Base-by-base conservation (phyloP, 768 basidiomycete genomes). In the Gloeopeniophorella convolvens region DNA sequence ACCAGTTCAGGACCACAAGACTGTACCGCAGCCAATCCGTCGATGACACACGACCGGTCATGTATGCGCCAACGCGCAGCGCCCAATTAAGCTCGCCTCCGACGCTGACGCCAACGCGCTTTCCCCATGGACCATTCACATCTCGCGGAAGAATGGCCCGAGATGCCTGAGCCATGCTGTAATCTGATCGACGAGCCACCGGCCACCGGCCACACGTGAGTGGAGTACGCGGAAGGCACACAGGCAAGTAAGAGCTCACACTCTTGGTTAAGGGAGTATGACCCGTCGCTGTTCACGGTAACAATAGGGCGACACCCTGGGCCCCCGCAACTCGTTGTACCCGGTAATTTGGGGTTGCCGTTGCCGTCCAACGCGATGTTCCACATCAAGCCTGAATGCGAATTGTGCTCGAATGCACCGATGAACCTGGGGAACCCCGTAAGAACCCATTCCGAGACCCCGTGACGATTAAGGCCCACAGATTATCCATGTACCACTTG, bases 1-100 rank as follows among this genome's bases (percentile, higher is more conserved):
- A n/a, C n/a, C 81, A 82, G 64, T 89, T 88, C 54, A 89, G 56
- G 1, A 88, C 86, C 10, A 88, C 85, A 32, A 89, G 62, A 1
- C 80, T 81, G 64, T 86, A 87, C 32, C 82, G 73, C 21, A 70
- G 60, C 78, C 75, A 82, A 53, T 85, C 84, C 3, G 65, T 60
- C 1, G 80, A 66, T 8, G 65, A 73, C 0, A 68, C 70, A 10
- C 86, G 72, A 0, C 68, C 65, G 0, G 85, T 85, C 8, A 82
- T 77, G 48, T 76, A 89, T 5, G 83, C 85, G 4, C 74, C 72
- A 2, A 84, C 86, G n/a, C 71, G 62, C 5, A 88, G 72, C 0
- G 78, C 78, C 79, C 76, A 80, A 55, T 61, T 69, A 12, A 78
- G 66, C 6, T 58, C 65, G 1, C 85, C 85, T 5, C 73, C 74